Percentiles rank a stretch among this genome's conserved stretches.
These are phyloP conservation scores for Teunomyces cretensis DNA, from an alignment of 805 yeast genomes.

Conservation along the genomic window DNA sequence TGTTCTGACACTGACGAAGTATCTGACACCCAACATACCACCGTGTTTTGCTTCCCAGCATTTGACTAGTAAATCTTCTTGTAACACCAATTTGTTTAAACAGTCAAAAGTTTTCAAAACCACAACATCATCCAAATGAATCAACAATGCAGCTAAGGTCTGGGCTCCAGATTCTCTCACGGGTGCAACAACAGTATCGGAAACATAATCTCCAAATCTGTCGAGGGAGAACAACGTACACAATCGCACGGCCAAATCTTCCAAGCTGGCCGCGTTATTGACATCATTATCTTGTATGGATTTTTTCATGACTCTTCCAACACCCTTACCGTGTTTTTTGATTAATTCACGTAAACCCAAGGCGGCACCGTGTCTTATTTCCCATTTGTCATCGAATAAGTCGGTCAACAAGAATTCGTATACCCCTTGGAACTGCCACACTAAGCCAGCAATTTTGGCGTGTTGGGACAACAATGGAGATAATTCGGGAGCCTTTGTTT, in stretches of 20 bases:
- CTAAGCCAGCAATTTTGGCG: constrained; percentile 66
- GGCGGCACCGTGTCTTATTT: constrained; percentile 92
- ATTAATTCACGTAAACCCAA: constrained; percentile 87
- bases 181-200: constrained; percentile 98
- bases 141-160: constrained; percentile 80
- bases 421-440: constrained; percentile 95
- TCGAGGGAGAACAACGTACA: constrained; percentile 88
- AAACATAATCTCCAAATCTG: constrained; percentile 94
- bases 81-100: constrained; percentile 68
- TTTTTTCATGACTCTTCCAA: constrained; percentile 75
- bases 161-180: constrained; percentile 97
- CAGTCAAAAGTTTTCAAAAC: constrained; percentile 64
- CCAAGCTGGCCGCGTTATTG: constrained; percentile 68
- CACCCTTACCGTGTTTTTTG: constrained; percentile 77
- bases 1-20: constrained; percentile 85
- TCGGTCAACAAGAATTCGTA: constrained; percentile 79
- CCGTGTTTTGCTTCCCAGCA: constrained; percentile 99
- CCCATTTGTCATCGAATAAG: constrained; percentile 87
- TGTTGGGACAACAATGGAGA: constrained; percentile 71
- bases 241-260: constrained; percentile 83
- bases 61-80: constrained; percentile 50
- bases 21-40: constrained; percentile 90
- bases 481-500: constrained; percentile 64
- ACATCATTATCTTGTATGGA: constrained; percentile 58
- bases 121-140: constrained; percentile 64